These are phyloP conservation scores for Escovopsis sp. DNA, from an alignment of 2,329 filamentous ascomycete species.

Conservation along the genomic window DNA sequence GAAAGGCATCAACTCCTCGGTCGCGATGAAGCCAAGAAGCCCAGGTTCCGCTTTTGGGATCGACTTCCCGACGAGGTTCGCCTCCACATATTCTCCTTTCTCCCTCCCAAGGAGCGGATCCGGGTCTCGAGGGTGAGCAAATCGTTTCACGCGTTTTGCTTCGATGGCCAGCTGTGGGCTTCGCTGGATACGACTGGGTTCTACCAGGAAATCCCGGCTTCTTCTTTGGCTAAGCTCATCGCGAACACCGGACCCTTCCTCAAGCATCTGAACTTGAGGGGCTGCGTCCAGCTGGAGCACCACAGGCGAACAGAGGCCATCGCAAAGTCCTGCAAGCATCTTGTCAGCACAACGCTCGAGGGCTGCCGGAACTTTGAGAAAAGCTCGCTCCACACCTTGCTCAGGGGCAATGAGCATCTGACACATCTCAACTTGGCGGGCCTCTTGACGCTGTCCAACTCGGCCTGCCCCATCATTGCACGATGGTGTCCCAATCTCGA, in stretches of 20 bases:
- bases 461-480: slow-evolving; percentile 74
- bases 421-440: slow-evolving; percentile 80
- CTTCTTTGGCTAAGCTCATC: slow-evolving; percentile 74
- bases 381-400: slow-evolving; percentile 61
- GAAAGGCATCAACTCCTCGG: too few species aligned
- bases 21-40: slow-evolving; percentile 12
- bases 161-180: slow-evolving; percentile 89
- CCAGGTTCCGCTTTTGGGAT: slow-evolving; percentile 56
- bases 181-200: slow-evolving; percentile 73
- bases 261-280: slow-evolving; percentile 76
- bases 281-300: slow-evolving; percentile 78
- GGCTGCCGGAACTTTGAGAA: slow-evolving; percentile 75
- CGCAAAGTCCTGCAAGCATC: slow-evolving; percentile 71
- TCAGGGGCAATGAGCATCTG: slow-evolving; percentile 59
- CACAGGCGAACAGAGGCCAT: slow-evolving; percentile 65
- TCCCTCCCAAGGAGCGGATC: slow-evolving; percentile 70
- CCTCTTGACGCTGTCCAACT: slow-evolving; percentile 64
- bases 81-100: slow-evolving; percentile 59
- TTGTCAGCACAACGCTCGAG: slow-evolving; percentile 77
- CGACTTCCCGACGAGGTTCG: slow-evolving; percentile 72
- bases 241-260: slow-evolving; percentile 77
- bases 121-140: slow-evolving; percentile 64
- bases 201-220: slow-evolving; percentile 73
- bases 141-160: slow-evolving; percentile 68
- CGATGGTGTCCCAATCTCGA: slow-evolving; percentile 70